Conservation (phyloP, 805 yeast genomes). For the Saccharomyces jurei region DNA sequence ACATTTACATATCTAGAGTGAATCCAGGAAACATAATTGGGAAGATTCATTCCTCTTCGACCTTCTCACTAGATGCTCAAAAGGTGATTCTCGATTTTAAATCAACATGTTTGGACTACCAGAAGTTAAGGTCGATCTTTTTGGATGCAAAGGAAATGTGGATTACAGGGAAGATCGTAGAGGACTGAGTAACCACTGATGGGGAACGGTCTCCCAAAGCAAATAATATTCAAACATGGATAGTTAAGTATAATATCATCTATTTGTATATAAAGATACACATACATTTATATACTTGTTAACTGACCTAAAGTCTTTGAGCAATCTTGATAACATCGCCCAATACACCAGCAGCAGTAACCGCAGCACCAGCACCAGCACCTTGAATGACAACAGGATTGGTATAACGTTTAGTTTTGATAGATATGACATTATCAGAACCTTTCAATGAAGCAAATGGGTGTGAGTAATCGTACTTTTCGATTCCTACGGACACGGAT, state of each 20-base stretch:
- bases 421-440: slow-evolving; percentile 89
- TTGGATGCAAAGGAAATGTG: slow-evolving; percentile 48
- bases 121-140: slow-evolving; percentile 44
- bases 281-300: not conserved
- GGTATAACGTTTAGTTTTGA: slow-evolving; percentile 83
- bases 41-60: slow-evolving; percentile 28
- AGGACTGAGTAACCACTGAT: slow-evolving; percentile 8
- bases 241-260: not conserved
- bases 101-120: slow-evolving; percentile 48
- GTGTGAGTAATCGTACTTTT: slow-evolving; percentile 77
- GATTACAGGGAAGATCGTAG: slow-evolving; percentile 31
- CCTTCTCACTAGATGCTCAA: slow-evolving; percentile 52
- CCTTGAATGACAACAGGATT: slow-evolving; percentile 95
- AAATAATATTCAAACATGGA: not conserved
- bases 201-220: not conserved
- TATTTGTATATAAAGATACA: not conserved
- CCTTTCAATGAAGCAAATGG: slow-evolving; percentile 96
- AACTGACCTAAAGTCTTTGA: slow-evolving; percentile 49
- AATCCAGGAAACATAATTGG: slow-evolving; percentile 38
- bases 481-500: slow-evolving; percentile 76
- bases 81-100: slow-evolving; percentile 64
- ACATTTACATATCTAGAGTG: slow-evolving; percentile 68
- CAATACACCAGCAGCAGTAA: slow-evolving; percentile 81
- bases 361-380: slow-evolving; percentile 86
- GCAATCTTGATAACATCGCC: slow-evolving; percentile 91